Evolutionary conservation across 192 early-diverging fungal genomes (phyloP).

Genomic region (Backusella australiensis): DNA sequence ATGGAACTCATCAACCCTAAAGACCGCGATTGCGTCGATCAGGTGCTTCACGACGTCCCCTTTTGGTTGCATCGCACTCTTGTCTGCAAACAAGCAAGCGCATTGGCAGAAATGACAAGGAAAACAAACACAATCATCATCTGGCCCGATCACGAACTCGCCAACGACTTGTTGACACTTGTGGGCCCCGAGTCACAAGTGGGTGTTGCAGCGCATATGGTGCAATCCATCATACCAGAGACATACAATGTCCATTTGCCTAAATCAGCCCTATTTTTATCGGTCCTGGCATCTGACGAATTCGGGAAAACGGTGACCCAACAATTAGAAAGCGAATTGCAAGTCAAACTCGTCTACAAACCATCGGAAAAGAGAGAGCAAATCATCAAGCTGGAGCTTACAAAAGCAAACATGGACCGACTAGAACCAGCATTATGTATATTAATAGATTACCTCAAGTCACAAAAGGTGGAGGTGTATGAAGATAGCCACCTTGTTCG

Average conservation of each 20-base stretch:
- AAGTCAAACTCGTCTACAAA: slow-evolving; percentile 25
- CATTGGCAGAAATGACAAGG: slow-evolving; percentile 53
- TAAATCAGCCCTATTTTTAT: slow-evolving; percentile 30
- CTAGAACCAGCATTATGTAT: slow-evolving; percentile 18
- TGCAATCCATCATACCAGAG: slow-evolving; percentile 57
- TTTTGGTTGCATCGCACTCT: slow-evolving; percentile 59
- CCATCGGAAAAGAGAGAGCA: neutral
- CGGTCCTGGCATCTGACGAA: slow-evolving; percentile 45
- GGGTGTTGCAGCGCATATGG: slow-evolving; percentile 45
- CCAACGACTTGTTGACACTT: slow-evolving; percentile 54
- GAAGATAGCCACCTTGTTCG: slow-evolving; percentile 3
- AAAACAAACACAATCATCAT: slow-evolving; percentile 51
- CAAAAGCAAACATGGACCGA: slow-evolving; percentile 14
- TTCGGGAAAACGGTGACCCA: slow-evolving; percentile 43
- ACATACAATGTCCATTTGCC: slow-evolving; percentile 54
- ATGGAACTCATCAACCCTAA: slow-evolving; percentile 49
- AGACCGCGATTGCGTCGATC: slow-evolving; percentile 54
- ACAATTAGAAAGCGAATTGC: slow-evolving; percentile 41
- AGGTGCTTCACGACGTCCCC: slow-evolving; percentile 48
- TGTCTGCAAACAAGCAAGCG: neutral
- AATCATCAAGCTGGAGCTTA: slow-evolving; percentile 3
- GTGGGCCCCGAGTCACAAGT: slow-evolving; percentile 59
- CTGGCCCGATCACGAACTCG: slow-evolving; percentile 66
- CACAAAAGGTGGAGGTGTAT: slow-evolving; percentile 13
- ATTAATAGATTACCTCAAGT: slow-evolving; percentile 12